Base-by-base conservation (phyloP, 192 early-diverging fungal genomes). In the Martensiomyces pterosporus region DNA sequence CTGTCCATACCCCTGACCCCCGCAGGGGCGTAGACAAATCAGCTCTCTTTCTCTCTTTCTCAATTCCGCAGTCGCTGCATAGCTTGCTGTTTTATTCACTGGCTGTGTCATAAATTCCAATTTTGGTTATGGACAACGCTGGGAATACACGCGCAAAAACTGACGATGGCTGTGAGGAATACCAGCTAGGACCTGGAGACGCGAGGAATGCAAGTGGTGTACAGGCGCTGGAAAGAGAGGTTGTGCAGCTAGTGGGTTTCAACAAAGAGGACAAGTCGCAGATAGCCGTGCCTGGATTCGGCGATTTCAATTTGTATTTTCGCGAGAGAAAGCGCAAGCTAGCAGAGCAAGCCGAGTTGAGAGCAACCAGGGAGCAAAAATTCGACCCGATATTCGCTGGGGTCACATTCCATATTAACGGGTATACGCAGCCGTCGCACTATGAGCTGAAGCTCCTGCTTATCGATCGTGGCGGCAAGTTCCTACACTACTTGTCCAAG, bases 341-440 rank as follows among this genome's bases (percentile, higher is more conserved):
- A 15, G 68, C 68, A 7, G 52, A 64, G 53, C 68, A 72, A 27
- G 60, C 68, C 4, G 57, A 60, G 49, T 44, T 9, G 27, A 43
- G 52, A 8, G 33, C 41, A 7, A 23, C 15, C 14, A 37, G 4
- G 1, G 51, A 42, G 18, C 61, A 56, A 4, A 27, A 25, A n/a
- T 24, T 49, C 35, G 57, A 29, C 35, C 53, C 32, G 37, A 62
- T 66, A 49, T 74, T 74, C 26, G 40, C 54, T 10, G 59, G 64
- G 8, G 64, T 63, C 21, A 59, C 62, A 3, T 62, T 88, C 19
- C 74, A 84, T 46, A 79, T 85, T 25, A 85, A 85, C 40, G 86
- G 86, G n/a, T 88, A 84, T 39, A 85, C 86, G 1, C 55, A 79
- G 29, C 82, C 83, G 15, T 64, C 71, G 39, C 58, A 72, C n/a